Conservation (phyloP, 495 filamentous ascomycete species). For the Penicillium mononematosum region DNA sequence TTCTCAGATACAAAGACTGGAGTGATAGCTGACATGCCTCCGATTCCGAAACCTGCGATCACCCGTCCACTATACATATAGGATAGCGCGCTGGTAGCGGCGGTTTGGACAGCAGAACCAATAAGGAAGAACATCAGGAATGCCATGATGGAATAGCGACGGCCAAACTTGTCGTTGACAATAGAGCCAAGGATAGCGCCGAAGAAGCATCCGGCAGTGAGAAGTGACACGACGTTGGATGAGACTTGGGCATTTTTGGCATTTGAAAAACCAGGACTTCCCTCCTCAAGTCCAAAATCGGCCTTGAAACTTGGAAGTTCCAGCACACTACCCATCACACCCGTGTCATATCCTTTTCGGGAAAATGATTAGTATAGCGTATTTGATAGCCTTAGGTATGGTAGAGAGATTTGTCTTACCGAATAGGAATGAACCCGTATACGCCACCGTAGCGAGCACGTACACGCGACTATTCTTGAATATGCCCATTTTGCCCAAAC, state of each 20-base stretch:
- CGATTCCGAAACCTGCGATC: neutral
- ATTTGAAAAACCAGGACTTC: neutral
- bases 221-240: constrained; percentile 1
- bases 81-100: neutral
- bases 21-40: neutral
- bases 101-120: neutral
- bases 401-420: neutral
- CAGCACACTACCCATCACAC: neutral
- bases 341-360: neutral
- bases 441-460: neutral
- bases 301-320: neutral
- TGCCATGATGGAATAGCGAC: neutral
- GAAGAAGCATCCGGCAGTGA: neutral
- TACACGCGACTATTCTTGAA: neutral
- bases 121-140: neutral
- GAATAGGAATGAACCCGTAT: neutral
- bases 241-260: neutral
- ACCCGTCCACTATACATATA: neutral
- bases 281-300: neutral
- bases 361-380: neutral
- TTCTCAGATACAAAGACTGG: neutral
- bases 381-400: neutral
- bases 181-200: neutral
- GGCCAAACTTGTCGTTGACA: neutral
- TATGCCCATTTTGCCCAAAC: neutral